Evolutionary conservation across 805 yeast species (phyloP).

Genomic region (Candida hungchunana): DNA sequence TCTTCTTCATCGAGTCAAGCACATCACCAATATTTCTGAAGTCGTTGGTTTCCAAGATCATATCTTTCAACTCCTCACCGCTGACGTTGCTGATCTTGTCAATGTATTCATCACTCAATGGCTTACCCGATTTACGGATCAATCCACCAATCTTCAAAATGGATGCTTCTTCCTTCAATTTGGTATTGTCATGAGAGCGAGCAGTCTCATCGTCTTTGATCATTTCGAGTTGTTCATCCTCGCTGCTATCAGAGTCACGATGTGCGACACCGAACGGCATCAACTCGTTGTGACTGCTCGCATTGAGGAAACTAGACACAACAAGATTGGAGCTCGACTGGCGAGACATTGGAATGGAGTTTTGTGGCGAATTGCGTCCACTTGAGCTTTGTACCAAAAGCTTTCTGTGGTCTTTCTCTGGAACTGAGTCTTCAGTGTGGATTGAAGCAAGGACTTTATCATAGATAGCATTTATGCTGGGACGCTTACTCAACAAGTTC

Average conservation of each 20-base stretch:
- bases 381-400: not conserved
- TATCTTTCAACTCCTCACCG: slow-evolving; percentile 34
- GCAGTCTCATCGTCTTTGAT: slow-evolving; percentile 5
- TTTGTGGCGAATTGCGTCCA: not conserved
- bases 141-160: slow-evolving; percentile 18
- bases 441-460: slow-evolving; percentile 2
- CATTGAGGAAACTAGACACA: slow-evolving; percentile 24
- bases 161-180: slow-evolving; percentile 26
- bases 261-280: slow-evolving; percentile 34
- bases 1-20: slow-evolving; percentile 35
- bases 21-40: slow-evolving; percentile 34
- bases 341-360: slow-evolving; percentile 12
- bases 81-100: slow-evolving; percentile 26
- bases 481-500: slow-evolving; percentile 30
- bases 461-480: slow-evolving; percentile 11
- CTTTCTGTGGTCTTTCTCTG: slow-evolving; percentile 1
- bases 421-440: not conserved
- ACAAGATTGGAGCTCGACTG: slow-evolving; percentile 20
- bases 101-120: slow-evolving; percentile 22
- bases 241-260: slow-evolving; percentile 28
- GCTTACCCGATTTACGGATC: slow-evolving; percentile 15
- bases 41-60: slow-evolving; percentile 33
- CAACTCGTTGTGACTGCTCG: slow-evolving; percentile 31
- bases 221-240: slow-evolving; percentile 19
- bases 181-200: slow-evolving; percentile 14